A percentile compares a stretch with the other conserved stretches of the same genome.
phyloP scores from a whole-genome alignment of 768 basidiomycete species.

The Tephrocybe sp. region DNA sequence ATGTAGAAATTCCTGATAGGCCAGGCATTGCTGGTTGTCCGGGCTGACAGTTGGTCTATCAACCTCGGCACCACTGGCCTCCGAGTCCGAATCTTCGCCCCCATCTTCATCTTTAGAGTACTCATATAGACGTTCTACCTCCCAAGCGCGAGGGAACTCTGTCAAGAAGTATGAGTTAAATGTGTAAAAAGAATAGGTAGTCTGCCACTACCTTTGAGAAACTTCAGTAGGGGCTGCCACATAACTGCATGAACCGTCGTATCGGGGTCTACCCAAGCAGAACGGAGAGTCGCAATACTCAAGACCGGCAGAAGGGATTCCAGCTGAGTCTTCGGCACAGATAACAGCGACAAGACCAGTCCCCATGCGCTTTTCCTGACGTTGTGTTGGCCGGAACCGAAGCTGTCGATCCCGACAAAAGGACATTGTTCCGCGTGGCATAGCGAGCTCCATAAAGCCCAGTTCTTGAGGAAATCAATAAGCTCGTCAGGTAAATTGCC shows the following conservation, averaged over 20 bases:
- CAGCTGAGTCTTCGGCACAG: slow-evolving; percentile 38
- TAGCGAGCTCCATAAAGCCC: slow-evolving; percentile 60
- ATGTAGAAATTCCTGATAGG: slow-evolving; percentile 72
- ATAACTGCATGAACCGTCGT: slow-evolving; percentile 62
- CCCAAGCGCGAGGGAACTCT: slow-evolving; percentile 75
- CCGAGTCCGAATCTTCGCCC: slow-evolving; percentile 32
- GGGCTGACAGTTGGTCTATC: slow-evolving; percentile 14
- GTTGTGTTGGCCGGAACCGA: slow-evolving; percentile 67
- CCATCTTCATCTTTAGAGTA: slow-evolving; percentile 29
- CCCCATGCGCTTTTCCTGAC: slow-evolving; percentile 75
- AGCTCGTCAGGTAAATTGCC: slow-evolving; percentile 28
- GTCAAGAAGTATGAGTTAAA: slow-evolving; percentile 2
- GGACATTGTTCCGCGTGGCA: slow-evolving; percentile 43
- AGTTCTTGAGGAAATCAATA: slow-evolving; percentile 44
- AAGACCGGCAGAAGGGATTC: slow-evolving; percentile 42
- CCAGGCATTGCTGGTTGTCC: slow-evolving; percentile 30
- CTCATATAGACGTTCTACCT: slow-evolving; percentile 34
- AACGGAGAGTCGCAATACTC: slow-evolving; percentile 61
- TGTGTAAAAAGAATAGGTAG: not conserved
- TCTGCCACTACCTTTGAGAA: slow-evolving; percentile 61
- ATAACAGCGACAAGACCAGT: slow-evolving; percentile 46
- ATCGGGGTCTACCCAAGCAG: slow-evolving; percentile 72
- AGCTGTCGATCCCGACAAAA: slow-evolving; percentile 42
- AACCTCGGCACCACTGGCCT: slow-evolving; percentile 30
- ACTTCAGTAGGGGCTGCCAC: slow-evolving; percentile 70